These are phyloP conservation scores for Carpinus viminea DNA, from an alignment of 306 rosid species.

Conservation along the genomic window DNA sequence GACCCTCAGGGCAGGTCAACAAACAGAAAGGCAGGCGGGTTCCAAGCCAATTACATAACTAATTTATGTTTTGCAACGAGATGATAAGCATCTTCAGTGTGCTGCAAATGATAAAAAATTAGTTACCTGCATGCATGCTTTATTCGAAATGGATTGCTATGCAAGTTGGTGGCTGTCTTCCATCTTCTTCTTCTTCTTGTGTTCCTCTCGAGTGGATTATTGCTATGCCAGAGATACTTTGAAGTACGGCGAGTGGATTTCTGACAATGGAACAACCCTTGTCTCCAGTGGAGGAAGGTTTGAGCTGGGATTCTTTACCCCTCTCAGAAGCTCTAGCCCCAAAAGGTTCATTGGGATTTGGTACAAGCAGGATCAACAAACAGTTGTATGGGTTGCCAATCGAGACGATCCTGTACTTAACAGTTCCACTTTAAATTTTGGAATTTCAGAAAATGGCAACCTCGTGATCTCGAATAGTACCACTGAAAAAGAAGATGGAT, in stretches of 20 bases:
- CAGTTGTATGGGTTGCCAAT: neutral
- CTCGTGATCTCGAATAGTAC: no score
- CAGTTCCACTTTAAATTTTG: neutral
- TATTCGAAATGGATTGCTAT: neutral
- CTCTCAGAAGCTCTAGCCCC: neutral
- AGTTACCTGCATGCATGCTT: neutral
- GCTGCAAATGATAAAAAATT: no score
- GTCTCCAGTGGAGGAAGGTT: conserved; percentile 32
- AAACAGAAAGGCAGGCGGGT: no score
- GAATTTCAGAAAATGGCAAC: no score
- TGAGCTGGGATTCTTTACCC: conserved; percentile 42
- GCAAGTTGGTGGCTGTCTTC: neutral
- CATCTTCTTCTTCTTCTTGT: neutral
- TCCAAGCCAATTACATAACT: no score
- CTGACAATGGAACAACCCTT: neutral
- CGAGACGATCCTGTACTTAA: neutral
- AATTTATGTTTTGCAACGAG: no score
- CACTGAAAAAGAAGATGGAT: no score
- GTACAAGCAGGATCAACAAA: neutral
- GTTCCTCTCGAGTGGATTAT: neutral
- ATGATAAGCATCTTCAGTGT: no score
- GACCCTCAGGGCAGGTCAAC: no score
- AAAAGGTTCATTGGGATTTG: conserved; percentile 42
- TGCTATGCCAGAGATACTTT: neutral
- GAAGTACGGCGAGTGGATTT: neutral